Evolutionary conservation across 495 filamentous ascomycete species (phyloP).

Genomic region (Halenospora varia): DNA sequence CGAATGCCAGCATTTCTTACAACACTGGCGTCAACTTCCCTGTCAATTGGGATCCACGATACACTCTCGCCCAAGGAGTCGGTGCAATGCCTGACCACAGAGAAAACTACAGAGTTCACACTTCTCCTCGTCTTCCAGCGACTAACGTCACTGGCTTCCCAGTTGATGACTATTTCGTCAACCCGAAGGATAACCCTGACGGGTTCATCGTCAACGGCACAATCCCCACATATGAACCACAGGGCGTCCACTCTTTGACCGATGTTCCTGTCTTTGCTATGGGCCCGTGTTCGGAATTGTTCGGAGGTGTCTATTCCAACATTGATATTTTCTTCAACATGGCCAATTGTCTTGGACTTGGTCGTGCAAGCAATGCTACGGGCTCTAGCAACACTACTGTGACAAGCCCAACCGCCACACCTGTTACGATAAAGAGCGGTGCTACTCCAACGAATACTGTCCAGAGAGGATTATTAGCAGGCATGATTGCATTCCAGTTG

Average conservation of each 20-base stretch:
- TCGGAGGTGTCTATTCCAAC: slow-evolving; percentile 63
- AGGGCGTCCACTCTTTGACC: slow-evolving; percentile 70
- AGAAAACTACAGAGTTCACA: slow-evolving; percentile 62
- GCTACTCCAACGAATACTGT: background rate
- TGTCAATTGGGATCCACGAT: slow-evolving; percentile 70
- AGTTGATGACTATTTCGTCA: slow-evolving; percentile 49
- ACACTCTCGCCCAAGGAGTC: slow-evolving; percentile 63
- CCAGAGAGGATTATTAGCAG: slow-evolving; percentile 3
- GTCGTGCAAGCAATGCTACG: slow-evolving; percentile 5
- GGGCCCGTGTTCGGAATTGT: slow-evolving; percentile 68
- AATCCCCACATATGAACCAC: slow-evolving; percentile 41
- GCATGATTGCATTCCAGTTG: slow-evolving; percentile 9
- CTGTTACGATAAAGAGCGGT: background rate
- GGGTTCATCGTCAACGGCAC: slow-evolving; percentile 69
- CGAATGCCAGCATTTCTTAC: slow-evolving; percentile 42
- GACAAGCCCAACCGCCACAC: background rate
- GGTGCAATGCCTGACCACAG: slow-evolving; percentile 62
- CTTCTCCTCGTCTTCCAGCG: slow-evolving; percentile 53
- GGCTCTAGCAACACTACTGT: background rate
- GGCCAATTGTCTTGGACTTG: slow-evolving; percentile 62
- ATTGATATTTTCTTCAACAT: slow-evolving; percentile 73
- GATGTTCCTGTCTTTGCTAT: slow-evolving; percentile 71
- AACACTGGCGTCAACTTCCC: slow-evolving; percentile 65
- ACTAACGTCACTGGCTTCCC: slow-evolving; percentile 30
- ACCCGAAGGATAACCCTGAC: slow-evolving; percentile 55